Conservation (phyloP, 2,329 filamentous ascomycete species). For the Diaporthe aspalathi region DNA sequence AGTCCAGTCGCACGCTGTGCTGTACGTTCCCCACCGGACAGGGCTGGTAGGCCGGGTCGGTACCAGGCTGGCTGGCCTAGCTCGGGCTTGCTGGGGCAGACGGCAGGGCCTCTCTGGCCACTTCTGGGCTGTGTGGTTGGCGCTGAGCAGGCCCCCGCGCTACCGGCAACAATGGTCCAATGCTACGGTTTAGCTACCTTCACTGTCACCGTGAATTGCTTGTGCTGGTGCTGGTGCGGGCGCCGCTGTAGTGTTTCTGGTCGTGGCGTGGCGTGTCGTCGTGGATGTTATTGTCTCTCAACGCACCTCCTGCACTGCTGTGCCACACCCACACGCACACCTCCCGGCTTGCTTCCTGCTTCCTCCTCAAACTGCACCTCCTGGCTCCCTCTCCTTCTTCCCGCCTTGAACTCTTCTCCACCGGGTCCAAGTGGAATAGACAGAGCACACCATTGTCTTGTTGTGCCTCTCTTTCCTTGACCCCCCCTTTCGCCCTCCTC, state of each 20-base stretch:
- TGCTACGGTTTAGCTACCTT: slow-evolving; percentile 5
- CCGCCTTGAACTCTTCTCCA: slow-evolving; percentile 31
- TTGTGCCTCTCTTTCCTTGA: slow-evolving; percentile 40
- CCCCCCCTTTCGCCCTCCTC: slow-evolving; percentile 49
- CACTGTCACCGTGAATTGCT: too few relatives aligned
- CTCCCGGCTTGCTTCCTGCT: background rate
- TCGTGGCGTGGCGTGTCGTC: too few relatives aligned
- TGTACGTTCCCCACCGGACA: slow-evolving; percentile 18
- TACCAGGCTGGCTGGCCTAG: too few relatives aligned
- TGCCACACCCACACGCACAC: slow-evolving; percentile 4
- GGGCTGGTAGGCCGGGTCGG: background rate
- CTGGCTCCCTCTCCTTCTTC: slow-evolving; percentile 27
- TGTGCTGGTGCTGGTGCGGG: too few relatives aligned
- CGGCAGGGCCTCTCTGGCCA: too few relatives aligned
- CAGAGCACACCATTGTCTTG: slow-evolving; percentile 37
- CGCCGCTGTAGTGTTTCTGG: slow-evolving; percentile 1
- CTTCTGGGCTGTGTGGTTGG: slow-evolving; percentile 1
- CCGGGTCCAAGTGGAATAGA: slow-evolving; percentile 30
- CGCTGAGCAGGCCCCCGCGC: slow-evolving; percentile 19
- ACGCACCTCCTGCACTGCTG: background rate
- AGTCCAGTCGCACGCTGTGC: background rate
- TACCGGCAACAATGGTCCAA: slow-evolving; percentile 25
- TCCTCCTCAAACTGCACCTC: background rate
- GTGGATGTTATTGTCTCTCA: too few relatives aligned
- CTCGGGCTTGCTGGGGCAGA: too few relatives aligned